A percentile compares a stretch with the other conserved stretches of the same genome.
Evolutionary conservation across 805 yeast species (phyloP).

Genomic region (Jamesozyma jinghongensis): DNA sequence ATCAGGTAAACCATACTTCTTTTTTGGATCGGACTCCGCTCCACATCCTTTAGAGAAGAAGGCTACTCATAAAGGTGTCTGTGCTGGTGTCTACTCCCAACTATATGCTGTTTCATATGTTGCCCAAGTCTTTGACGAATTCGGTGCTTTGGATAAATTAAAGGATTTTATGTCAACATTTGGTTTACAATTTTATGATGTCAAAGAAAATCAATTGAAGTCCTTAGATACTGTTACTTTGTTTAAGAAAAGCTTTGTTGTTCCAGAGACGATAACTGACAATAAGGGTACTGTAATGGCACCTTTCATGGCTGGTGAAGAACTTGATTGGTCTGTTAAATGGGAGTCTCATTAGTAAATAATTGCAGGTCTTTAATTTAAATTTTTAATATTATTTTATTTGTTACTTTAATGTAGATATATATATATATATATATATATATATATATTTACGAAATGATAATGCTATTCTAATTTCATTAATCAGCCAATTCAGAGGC

Average conservation of each 20-base stretch:
- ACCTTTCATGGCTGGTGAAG: constrained; percentile 81
- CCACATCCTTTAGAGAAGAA: constrained; percentile 86
- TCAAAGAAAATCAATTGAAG: constrained; percentile 38
- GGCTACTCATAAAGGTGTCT: constrained; percentile 68
- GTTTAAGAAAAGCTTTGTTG: constrained; percentile 41
- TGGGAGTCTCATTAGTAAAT: constrained; percentile 39
- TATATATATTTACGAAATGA: background rate
- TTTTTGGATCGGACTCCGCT: constrained; percentile 97
- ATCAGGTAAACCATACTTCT: constrained; percentile 84
- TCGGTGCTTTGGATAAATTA: constrained; percentile 54
- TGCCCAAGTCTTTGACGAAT: constrained; percentile 74
- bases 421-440: background rate
- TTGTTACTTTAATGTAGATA: background rate
- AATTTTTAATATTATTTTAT: background rate
- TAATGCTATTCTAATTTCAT: constrained; percentile 10
- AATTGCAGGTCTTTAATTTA: background rate
- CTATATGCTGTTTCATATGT: constrained; percentile 70
- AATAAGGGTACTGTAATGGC: constrained; percentile 48
- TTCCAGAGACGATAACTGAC: constrained; percentile 50
- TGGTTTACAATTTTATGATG: constrained; percentile 63
- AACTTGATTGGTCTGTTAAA: constrained; percentile 59
- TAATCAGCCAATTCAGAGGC: background rate
- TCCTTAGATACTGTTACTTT: constrained; percentile 43
- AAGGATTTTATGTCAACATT: constrained; percentile 65
- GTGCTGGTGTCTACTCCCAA: constrained; percentile 98